A percentile compares a stretch with the other conserved stretches of the same genome.
Conservation (phyloP, 495 filamentous ascomycete genomes). For the Chaetomidium leptoderma region DNA sequence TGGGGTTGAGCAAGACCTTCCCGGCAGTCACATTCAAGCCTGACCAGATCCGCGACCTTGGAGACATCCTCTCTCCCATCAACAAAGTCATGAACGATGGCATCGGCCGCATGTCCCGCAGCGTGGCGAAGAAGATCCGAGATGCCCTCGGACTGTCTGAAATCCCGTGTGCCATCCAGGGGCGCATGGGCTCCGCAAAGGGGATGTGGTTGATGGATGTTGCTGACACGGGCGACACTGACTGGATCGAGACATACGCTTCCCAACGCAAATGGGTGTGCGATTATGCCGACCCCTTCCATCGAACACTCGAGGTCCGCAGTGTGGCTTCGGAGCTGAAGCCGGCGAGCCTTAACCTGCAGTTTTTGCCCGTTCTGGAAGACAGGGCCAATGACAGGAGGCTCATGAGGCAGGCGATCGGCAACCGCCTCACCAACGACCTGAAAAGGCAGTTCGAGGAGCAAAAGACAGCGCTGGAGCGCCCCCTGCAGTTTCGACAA, state of each 20-base stretch:
- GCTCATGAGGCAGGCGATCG: constrained; percentile 53
- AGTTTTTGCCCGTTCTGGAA: constrained; percentile 73
- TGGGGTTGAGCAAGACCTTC: constrained; percentile 44
- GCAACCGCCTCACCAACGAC: constrained; percentile 53
- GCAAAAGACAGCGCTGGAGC: constrained; percentile 54
- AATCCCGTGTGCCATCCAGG: constrained; percentile 75
- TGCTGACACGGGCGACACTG: constrained; percentile 36
- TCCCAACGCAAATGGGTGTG: constrained; percentile 78
- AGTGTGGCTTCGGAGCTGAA: constrained; percentile 57
- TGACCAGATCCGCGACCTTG: constrained; percentile 31
- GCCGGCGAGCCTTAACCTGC: constrained; percentile 65
- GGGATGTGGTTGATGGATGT: constrained; percentile 81
- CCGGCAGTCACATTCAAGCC: constrained; percentile 35
- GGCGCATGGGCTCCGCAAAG: constrained; percentile 76
- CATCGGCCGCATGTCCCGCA: constrained; percentile 65
- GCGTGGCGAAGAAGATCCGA: constrained; percentile 57
- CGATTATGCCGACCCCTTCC: constrained; percentile 47
- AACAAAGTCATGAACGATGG: constrained; percentile 74
- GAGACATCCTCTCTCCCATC: constrained; percentile 37
- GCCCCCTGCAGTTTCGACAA: constrained; percentile 46
- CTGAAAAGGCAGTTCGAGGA: constrained; percentile 57
- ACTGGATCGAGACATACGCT: constrained; percentile 74
- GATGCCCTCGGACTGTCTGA: constrained; percentile 54
- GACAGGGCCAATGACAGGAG: constrained; percentile 53
- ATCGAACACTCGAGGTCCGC: constrained; percentile 69